Evolutionary conservation across 2,329 filamentous ascomycete genomes (phyloP).

Genomic region (Cryphonectria naterciae): DNA sequence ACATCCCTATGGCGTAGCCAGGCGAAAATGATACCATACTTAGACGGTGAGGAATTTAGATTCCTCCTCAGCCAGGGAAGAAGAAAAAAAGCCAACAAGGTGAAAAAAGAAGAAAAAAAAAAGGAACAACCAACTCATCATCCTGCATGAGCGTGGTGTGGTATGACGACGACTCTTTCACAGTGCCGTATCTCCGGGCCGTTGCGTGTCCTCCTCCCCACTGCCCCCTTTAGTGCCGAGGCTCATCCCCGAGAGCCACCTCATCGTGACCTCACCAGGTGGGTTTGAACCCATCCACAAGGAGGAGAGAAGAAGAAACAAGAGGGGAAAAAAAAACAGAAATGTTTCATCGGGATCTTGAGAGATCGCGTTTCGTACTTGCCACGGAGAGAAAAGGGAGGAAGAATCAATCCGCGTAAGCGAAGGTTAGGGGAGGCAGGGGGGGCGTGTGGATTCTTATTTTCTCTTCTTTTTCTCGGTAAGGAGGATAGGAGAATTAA

Average conservation of each 20-base stretch:
- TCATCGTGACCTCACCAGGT: constrained; percentile 6
- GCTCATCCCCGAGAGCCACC: constrained; percentile 2
- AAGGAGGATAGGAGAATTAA: not conserved
- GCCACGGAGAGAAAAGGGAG: not conserved
- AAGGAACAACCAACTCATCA: not conserved
- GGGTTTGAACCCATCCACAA: not conserved
- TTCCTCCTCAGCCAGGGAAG: not conserved
- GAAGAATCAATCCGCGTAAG: not conserved
- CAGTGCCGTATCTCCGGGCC: not conserved
- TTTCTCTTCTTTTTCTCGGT: not conserved
- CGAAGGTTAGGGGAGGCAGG: not conserved
- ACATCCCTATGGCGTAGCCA: not conserved
- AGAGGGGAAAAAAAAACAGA: not conserved
- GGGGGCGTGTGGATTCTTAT: not conserved
- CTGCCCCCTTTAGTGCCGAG: not conserved
- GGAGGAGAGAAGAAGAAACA: not conserved
- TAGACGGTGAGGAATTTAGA: not conserved
- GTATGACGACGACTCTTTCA: not conserved
- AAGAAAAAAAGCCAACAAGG: not conserved
- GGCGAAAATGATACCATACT: not conserved
- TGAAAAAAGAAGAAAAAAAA: not conserved
- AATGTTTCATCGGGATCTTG: not conserved
- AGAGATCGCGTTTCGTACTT: not conserved
- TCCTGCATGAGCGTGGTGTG: not conserved
- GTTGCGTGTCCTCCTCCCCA: constrained; percentile 6